Base-by-base conservation (phyloP, 1,284 basidiomycete genomes). In the Fomitopsis palustris region DNA sequence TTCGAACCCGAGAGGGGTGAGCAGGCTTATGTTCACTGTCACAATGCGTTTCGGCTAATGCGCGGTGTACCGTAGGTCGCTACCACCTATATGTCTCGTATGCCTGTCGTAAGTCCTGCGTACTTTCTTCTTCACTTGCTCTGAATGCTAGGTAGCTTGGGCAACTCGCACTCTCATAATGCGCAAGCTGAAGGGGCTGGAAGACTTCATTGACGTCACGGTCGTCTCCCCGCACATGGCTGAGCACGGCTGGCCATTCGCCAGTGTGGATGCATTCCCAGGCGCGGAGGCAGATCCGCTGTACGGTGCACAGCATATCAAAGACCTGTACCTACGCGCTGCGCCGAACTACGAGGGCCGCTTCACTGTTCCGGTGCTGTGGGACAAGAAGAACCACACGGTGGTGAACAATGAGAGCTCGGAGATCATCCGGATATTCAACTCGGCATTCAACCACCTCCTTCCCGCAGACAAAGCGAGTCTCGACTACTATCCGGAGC, bases 341-440 rank as follows among this genome's bases (percentile, higher is more conserved):
- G 78, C 94, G 62, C 87, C 88, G 1, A 70, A 85, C 54, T 95
- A 92, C 65, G 63, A 67, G 10, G 88, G 88, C 56, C 82, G 89
- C 83, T 95, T 92, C 78, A 93, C 94, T 4, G 93, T 96, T 2
- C 96, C 96, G n/a, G 78, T 96, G 53, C 78, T 98, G 1, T 99
- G 95, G 93, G 97, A 98, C 78, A 96, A 89, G 78, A 92, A 97
- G 75, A 78, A 74, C 41, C 76, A 89, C 59, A 94, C 92, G 38
- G 92, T 99, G 65, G 97, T 99, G 58, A 97, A 93, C 79, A 99
- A 97, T 74, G 95, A 98, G 72, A 92, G 88, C 64, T 88, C 90
- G 0, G 95, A 97, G 75, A 95, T 98, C 69, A 95, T 98, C 67
- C 88, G 96, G 56, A 92, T 95, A 49, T 83, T 98, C 75, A 97